These are phyloP conservation scores for Monosporascus cannonballus DNA, from an alignment of 2,329 filamentous ascomycete genomes.

Conservation along the genomic window DNA sequence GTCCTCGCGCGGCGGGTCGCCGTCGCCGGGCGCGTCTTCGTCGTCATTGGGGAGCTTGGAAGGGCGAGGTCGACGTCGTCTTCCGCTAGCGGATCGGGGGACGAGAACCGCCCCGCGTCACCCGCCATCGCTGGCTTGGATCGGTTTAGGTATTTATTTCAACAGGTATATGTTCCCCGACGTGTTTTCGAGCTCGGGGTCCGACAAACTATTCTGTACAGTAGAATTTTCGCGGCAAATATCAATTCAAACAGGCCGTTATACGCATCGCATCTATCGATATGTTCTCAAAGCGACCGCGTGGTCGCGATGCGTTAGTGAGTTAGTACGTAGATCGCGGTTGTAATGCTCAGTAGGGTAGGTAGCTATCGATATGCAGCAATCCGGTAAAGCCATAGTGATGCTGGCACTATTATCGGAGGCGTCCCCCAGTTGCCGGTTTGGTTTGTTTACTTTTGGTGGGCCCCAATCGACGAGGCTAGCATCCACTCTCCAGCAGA, in stretches of 20 bases:
- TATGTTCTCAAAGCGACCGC: too few relatives aligned
- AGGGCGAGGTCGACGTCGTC: constrained; percentile 4
- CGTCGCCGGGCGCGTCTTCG: constrained; percentile 6
- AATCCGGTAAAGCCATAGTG: neutral
- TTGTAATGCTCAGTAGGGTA: neutral
- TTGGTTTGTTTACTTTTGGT: neutral
- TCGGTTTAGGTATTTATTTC: constrained; percentile 1
- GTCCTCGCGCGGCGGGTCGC: too few relatives aligned
- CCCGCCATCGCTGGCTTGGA: constrained; percentile 13
- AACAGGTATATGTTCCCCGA: neutral
- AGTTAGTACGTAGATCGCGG: neutral
- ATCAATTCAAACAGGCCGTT: too few relatives aligned
- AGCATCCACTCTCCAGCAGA: too few relatives aligned
- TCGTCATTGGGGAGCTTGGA: constrained; percentile 19
- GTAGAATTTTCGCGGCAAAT: too few relatives aligned
- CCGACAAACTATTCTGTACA: too few relatives aligned
- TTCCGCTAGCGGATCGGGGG: constrained; percentile 28
- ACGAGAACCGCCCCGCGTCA: constrained; percentile 25
- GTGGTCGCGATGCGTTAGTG: too few relatives aligned
- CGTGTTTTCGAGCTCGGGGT: too few relatives aligned
- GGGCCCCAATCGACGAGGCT: neutral
- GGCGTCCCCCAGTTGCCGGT: neutral
- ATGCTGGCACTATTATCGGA: neutral
- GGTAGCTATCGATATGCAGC: neutral
- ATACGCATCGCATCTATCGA: too few relatives aligned